phyloP scores from a whole-genome alignment of 345 rosid genomes.

The Theobroma cacao region DNA sequence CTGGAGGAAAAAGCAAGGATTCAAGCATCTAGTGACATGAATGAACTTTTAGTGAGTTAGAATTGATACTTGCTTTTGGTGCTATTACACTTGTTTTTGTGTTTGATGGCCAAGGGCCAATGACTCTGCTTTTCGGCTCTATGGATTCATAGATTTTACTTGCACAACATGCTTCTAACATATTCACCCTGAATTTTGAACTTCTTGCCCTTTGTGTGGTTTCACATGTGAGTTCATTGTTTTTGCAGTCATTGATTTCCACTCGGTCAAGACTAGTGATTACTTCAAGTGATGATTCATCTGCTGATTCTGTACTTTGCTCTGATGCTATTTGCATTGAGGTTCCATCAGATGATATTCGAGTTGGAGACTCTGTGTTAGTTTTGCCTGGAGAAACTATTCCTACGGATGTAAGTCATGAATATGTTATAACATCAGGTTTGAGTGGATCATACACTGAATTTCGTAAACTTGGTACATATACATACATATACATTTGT shows the following conservation, averaged over 20 bases:
- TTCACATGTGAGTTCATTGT: constrained; percentile 14
- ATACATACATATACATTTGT: neutral
- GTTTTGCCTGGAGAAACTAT: constrained; percentile 95
- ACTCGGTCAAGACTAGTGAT: constrained; percentile 85
- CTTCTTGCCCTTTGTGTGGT: constrained; percentile 1
- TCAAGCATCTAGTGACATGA: constrained; percentile 87
- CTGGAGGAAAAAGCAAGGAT: constrained; percentile 89
- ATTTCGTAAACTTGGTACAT: neutral
- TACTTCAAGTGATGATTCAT: constrained; percentile 62
- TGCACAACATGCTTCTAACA: neutral
- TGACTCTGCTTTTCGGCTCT: neutral
- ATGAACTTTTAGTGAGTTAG: constrained; percentile 78
- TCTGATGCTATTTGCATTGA: constrained; percentile 78
- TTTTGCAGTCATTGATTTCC: constrained; percentile 83
- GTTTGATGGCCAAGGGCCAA: neutral
- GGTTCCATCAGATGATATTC: constrained; percentile 84
- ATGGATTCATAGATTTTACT: constrained; percentile 2
- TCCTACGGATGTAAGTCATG: constrained; percentile 83
- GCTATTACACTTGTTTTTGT: neutral
- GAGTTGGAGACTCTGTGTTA: constrained; percentile 80
- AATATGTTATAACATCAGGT: neutral
- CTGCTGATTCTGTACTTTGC: constrained; percentile 63
- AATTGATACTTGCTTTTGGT: neutral
- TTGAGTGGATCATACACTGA: neutral
- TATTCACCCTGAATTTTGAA: neutral